Evolutionary conservation across 805 yeast species (phyloP), one percentile per base, ranked within the genome.

Genomic region (Debaryomyces maramus): DNA sequence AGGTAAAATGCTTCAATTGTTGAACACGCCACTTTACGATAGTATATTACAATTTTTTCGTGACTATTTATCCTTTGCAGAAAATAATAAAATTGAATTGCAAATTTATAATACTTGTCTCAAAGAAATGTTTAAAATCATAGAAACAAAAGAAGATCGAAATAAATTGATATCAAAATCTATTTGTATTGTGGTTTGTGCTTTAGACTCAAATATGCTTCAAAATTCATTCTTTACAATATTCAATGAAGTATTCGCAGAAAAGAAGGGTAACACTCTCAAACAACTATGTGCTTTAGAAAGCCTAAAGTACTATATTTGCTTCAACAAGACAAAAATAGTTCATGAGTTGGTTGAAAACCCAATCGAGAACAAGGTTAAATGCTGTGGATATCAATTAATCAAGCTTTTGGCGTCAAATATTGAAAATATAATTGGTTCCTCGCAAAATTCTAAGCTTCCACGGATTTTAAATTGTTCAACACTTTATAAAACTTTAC

Each of bases 261-360:
- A 31, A 16, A 22, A 26, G 15, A 22, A 22, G 4, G 18, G 15
- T 23, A 20, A 36, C 15, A 26, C 20, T 4, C 23, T 30, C 20
- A 36, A 32, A 33, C 30, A 37, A 24, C 11, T 31, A 33, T 9
- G 43, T 4, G 36, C 33, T 7, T 18, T 47, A 11, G 22, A 36
- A 35, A 37, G 51, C 29, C 15, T 48, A 8, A 44, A 44, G 28
- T 48, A 38, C 28, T 50, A 51, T 22, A 18, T 50, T 13, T 48
- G 52, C 31, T 41, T 44, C 30, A 50, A 51, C 30, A 39, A 37
- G 27, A 6, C n/a, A 5, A 16, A 21, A 3, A 39, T 51, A 7
- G 28, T 41, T 3, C 14, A 23, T 9, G 48, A 51, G 34, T 31
- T 51, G 3, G 15, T 6, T 4, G 22, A 23, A 8, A 30, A 44